phyloP scores from a whole-genome alignment of 306 rosid genomes.

The Vigna radiata region DNA sequence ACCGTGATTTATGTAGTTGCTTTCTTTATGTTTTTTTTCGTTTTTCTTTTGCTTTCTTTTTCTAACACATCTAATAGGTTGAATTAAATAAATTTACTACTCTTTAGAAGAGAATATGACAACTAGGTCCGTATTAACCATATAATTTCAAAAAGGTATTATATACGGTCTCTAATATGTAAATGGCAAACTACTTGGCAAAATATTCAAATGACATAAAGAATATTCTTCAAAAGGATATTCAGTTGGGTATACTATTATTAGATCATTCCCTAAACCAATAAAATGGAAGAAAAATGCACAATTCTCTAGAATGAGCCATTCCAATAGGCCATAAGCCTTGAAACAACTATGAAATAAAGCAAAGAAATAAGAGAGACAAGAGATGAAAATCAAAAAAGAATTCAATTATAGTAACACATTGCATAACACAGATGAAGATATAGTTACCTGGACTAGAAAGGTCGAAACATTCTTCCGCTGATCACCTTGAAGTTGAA shows the following conservation, averaged over 20 bases:
- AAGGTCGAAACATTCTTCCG: constrained; percentile 68
- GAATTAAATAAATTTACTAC: not conserved
- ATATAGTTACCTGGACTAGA: constrained; percentile 66
- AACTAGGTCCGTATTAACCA: not conserved
- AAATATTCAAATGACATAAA: not conserved
- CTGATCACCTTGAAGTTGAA: constrained; percentile 97
- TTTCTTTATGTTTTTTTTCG: no score
- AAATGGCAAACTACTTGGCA: not conserved
- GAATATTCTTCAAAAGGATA: not conserved
- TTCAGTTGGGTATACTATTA: no score
- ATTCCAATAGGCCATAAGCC: not conserved
- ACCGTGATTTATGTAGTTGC: not conserved
- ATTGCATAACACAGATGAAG: not conserved
- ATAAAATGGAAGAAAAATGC: not conserved
- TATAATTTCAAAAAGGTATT: not conserved
- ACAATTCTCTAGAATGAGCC: not conserved
- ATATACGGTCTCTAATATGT: not conserved
- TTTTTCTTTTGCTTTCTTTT: not conserved
- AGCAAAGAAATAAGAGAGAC: not conserved
- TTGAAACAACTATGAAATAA: not conserved
- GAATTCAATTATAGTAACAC: not conserved
- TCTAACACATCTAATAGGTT: not conserved
- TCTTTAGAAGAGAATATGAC: not conserved
- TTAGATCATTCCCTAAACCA: not conserved
- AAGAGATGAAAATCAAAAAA: not conserved